These are phyloP conservation scores for Pezicula carpinea DNA, from an alignment of 2,329 filamentous ascomycete genomes.

Conservation along the genomic window DNA sequence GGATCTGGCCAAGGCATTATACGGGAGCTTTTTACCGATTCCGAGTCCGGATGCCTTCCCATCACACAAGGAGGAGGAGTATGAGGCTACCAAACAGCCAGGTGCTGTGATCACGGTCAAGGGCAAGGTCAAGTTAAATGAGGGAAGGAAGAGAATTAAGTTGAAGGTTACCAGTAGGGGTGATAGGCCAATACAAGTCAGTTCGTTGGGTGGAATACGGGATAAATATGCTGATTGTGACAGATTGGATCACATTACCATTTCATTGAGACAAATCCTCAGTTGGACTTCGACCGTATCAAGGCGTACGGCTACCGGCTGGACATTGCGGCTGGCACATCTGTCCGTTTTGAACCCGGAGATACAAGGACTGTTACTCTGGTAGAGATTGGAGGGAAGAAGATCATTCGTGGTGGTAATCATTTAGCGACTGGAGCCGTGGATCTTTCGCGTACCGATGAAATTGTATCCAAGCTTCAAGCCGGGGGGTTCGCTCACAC, in stretches of 20 bases:
- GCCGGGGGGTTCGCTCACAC: slow-evolving; percentile 73
- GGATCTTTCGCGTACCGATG: slow-evolving; percentile 55
- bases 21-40: slow-evolving; percentile 84
- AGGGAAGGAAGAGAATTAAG: slow-evolving; percentile 66
- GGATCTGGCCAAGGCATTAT: slow-evolving; percentile 79
- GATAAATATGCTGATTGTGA: slow-evolving; percentile 9
- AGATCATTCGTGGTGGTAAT: slow-evolving; percentile 81
- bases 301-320: slow-evolving; percentile 80
- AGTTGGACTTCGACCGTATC: slow-evolving; percentile 80
- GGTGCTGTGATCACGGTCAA: slow-evolving; percentile 72
- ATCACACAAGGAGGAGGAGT: slow-evolving; percentile 57
- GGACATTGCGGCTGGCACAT: slow-evolving; percentile 87
- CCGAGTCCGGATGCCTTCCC: slow-evolving; percentile 67
- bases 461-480: slow-evolving; percentile 64
- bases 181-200: slow-evolving; percentile 82
- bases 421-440: slow-evolving; percentile 69
- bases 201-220: slow-evolving; percentile 7
- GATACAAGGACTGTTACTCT: slow-evolving; percentile 86
- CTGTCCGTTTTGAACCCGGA: slow-evolving; percentile 88
- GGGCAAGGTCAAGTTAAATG: slow-evolving; percentile 64
- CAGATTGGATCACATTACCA: slow-evolving; percentile 89
- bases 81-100: slow-evolving; percentile 64
- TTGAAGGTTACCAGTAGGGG: slow-evolving; percentile 80
- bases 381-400: slow-evolving; percentile 80
- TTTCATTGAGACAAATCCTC: slow-evolving; percentile 90